phyloP scores from a whole-genome alignment of 208 protist species.

The Leishmania amazonensis region DNA sequence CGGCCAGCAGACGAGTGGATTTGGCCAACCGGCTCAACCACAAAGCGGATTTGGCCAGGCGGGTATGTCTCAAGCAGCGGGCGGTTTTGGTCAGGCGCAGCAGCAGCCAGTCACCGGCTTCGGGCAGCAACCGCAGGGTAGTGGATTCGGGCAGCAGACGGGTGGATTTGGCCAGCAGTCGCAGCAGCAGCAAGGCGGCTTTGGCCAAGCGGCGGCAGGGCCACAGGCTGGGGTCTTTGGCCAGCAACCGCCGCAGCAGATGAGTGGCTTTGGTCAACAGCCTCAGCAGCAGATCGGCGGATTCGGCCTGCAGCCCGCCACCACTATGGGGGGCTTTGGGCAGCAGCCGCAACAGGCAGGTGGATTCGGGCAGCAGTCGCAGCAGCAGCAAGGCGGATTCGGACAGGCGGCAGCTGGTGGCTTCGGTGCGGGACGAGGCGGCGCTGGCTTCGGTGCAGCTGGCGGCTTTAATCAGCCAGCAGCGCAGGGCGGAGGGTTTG shows the following conservation, averaged over 20 bases:
- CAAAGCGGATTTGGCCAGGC: conserved; percentile 20
- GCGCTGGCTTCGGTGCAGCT: conserved; percentile 13
- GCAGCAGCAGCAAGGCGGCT: conserved; percentile 12
- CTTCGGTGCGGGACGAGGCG: conserved; percentile 21
- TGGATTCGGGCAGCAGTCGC: conserved; percentile 44
- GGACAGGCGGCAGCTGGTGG: conserved; percentile 33
- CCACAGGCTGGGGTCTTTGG: conserved; percentile 26
- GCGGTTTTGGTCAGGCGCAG: conserved; percentile 41
- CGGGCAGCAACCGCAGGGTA: conserved; percentile 23
- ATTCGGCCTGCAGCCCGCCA: conserved; percentile 40
- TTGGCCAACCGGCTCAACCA: conserved; percentile 31
- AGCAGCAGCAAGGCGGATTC: conserved; percentile 22
- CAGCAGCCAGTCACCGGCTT: conserved; percentile 39
- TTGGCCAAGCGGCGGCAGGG: conserved; percentile 8
- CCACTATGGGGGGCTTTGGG: conserved; percentile 42
- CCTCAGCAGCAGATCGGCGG: conserved; percentile 17
- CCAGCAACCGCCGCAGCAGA: conserved; percentile 33
- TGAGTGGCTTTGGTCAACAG: conserved; percentile 51
- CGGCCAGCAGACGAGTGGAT: conserved; percentile 36
- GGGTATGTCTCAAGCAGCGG: background rate
- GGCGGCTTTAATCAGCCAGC: conserved; percentile 13
- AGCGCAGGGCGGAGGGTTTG: conserved; percentile 20
- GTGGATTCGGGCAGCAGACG: conserved; percentile 53
- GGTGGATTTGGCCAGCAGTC: conserved; percentile 49
- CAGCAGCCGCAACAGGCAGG: conserved; percentile 30